Evolutionary conservation across 495 filamentous ascomycete species (phyloP), one percentile per base, ranked within the genome.

Genomic region (Filosporella fistucella): DNA sequence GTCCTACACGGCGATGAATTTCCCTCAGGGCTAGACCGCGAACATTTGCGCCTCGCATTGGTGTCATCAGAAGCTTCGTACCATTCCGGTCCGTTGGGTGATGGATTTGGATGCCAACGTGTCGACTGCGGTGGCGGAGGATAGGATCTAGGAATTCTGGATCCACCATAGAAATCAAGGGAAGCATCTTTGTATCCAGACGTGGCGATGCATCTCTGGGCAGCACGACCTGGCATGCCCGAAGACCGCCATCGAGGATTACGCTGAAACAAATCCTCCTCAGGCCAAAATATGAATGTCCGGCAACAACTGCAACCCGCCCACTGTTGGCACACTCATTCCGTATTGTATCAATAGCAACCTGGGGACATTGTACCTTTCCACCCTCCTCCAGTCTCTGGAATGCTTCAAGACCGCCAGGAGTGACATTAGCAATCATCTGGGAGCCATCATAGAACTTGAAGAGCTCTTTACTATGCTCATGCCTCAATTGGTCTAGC

Each of bases 221-320:
- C 2, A 81, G 49, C 23, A 83, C n/a, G 23, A 62, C 50, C 49
- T 84, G 81, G 12, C 51, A 57, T 12, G 68, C 72, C 16, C 33
- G 38, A 42, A 83, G 63, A 20, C 64, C 58, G 16, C 52, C 48
- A 22, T 66, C 25, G 18, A 63, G 60, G 46, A 86, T 73, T 4
- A 68, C 72, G 14, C 59, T 42, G 9, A 21, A 18, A 45, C 86
- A 57, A 5, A 44, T 69, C 59, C 4, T 63, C 64, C 36, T 74
- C 67, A 3, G 57, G 13, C 79, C 77, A 85, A 55, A 84, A 76
- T 67, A 79, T 80, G 58, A 68, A 54, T 85, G 80, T 16, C 81
- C 79, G 20, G 77, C 65, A 2, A 87, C 77, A 11, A 86, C 46
- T 11, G 56, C 81, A 10, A 60, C 48, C 44, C 65, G 63, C 24